phyloP scores from a whole-genome alignment of 352 stramenopile species.

The Phytophthora crassamura region DNA sequence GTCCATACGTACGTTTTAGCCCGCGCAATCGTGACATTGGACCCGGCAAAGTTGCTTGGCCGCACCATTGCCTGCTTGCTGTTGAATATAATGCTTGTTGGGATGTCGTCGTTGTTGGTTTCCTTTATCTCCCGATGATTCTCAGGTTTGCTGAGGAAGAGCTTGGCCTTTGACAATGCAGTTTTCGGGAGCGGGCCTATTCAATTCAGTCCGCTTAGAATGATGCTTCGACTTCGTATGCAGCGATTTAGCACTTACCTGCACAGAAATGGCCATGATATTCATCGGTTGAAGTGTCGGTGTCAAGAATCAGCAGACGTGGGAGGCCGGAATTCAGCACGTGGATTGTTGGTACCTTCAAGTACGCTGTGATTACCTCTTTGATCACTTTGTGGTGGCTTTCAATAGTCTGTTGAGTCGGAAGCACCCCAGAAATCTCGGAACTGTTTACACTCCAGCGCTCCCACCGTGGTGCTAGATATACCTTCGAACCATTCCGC shows the following conservation, averaged over 20 bases:
- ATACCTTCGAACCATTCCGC: conserved; percentile 2
- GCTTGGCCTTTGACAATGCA: not conserved
- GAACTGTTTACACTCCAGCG: conserved; percentile 1
- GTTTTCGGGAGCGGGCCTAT: not conserved
- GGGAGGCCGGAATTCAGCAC: conserved; percentile 6
- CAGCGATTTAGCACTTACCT: not conserved
- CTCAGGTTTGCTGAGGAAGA: not conserved
- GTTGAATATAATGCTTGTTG: conserved; percentile 1
- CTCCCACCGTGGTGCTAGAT: not conserved
- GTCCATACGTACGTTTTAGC: not conserved
- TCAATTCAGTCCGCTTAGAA: no score
- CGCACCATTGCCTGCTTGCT: not conserved
- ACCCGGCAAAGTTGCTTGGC: not conserved
- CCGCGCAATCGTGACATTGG: not conserved
- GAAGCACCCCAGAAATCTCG: not conserved
- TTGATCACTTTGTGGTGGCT: conserved; percentile 18
- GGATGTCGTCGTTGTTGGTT: not conserved
- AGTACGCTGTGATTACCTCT: conserved; percentile 2
- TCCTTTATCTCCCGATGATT: not conserved
- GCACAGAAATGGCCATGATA: not conserved
- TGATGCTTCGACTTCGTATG: no score
- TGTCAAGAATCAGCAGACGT: not conserved
- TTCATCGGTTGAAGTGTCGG: not conserved
- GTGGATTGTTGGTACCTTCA: conserved; percentile 2
- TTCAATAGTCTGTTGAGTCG: conserved; percentile 10